Conservation (phyloP, 2,329 filamentous ascomycete genomes). For the Fusarium globosum region DNA sequence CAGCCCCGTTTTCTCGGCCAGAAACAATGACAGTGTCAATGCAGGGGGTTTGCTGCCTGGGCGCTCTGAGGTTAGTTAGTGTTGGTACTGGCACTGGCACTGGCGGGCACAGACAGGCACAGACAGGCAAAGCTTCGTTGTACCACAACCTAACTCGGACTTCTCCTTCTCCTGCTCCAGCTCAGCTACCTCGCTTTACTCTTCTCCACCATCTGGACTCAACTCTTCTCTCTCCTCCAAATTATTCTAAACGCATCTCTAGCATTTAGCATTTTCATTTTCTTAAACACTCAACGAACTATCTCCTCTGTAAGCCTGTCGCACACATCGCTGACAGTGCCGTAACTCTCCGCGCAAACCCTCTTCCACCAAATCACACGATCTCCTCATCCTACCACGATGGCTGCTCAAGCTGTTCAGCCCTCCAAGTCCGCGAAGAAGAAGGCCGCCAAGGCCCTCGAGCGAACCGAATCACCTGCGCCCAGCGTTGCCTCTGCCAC, state of each 20-base stretch:
- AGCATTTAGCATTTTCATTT: conserved; percentile 10
- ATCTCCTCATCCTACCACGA: conserved; percentile 33
- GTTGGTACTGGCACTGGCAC: conserved; percentile 21
- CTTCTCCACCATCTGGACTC: conserved; percentile 18
- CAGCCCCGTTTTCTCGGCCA: conserved; percentile 44
- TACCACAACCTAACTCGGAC: conserved; percentile 24
- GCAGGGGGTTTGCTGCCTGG: conserved; percentile 39
- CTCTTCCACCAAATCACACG: conserved; percentile 27
- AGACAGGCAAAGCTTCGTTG: conserved; percentile 30
- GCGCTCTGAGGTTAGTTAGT: conserved; percentile 2
- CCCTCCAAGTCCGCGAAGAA: conserved; percentile 77
- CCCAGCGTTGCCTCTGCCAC: conserved; percentile 59
- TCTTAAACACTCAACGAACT: conserved; percentile 2
- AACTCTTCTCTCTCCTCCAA: conserved; percentile 7
- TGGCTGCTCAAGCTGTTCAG: conserved; percentile 73
- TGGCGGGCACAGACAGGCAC: conserved; percentile 20
- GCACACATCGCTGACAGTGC: conserved; percentile 29
- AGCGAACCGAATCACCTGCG: conserved; percentile 66
- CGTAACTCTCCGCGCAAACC: conserved; percentile 39
- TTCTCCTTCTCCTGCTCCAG: conserved; percentile 23
- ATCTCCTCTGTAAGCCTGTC: conserved; percentile 30
- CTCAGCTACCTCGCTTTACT: conserved; percentile 4
- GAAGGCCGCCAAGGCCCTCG: conserved; percentile 65
- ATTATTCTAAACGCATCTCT: conserved; percentile 11
- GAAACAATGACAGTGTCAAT: conserved; percentile 41